These are phyloP conservation scores for Apiospora sp. DNA, from an alignment of 2,329 filamentous ascomycete genomes.

Conservation along the genomic window DNA sequence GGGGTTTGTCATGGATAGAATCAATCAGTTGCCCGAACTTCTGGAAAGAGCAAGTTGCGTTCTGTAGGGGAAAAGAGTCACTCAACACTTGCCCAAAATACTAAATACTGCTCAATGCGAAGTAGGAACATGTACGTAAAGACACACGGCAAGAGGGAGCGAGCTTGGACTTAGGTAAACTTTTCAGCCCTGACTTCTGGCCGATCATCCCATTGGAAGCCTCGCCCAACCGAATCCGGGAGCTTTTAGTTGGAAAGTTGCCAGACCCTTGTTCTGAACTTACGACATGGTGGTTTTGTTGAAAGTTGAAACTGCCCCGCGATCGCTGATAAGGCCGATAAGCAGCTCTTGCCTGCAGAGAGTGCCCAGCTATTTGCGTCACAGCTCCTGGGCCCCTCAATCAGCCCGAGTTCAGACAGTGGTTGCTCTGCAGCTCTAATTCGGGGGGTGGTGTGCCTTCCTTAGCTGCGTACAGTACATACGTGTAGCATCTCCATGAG, in stretches of 20 bases:
- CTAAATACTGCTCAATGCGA: neutral
- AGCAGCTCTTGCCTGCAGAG: conserved; percentile 14
- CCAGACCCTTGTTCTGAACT: conserved; percentile 9
- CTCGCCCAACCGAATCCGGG: conserved; percentile 14
- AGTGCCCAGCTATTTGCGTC: conserved; percentile 18
- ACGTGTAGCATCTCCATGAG: neutral
- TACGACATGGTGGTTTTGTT: conserved; percentile 19
- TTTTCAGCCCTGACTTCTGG: conserved; percentile 9
- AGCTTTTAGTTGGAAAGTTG: conserved; percentile 15
- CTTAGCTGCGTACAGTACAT: neutral
- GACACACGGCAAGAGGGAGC: neutral
- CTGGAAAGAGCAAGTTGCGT: neutral
- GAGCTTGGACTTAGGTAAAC: conserved; percentile 4
- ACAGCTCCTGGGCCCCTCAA: conserved; percentile 15
- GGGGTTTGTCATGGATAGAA: neutral
- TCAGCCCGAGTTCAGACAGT: conserved; percentile 12
- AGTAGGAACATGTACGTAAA: neutral
- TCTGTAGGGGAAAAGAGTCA: neutral
- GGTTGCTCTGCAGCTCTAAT: conserved; percentile 7
- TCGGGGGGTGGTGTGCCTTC: neutral
- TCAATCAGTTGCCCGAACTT: neutral
- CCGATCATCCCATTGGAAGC: conserved; percentile 20
- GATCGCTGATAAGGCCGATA: conserved; percentile 18
- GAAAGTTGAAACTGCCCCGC: conserved; percentile 21
- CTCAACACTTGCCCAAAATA: neutral